phyloP scores from a whole-genome alignment of 352 stramenopile genomes.

The Globisporangium sylvaticum region DNA sequence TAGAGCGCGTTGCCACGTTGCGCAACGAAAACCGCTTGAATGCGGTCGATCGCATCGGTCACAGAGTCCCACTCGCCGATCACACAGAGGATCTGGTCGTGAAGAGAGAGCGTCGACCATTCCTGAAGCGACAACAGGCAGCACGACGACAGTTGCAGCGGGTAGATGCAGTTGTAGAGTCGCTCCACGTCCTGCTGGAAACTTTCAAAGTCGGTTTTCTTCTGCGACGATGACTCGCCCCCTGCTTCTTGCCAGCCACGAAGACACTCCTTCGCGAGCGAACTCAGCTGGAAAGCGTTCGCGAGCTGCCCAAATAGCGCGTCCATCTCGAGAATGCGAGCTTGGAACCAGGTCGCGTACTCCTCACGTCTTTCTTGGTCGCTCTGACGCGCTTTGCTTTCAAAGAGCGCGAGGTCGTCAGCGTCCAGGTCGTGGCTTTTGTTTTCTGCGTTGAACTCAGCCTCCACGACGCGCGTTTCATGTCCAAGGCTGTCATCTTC shows the following conservation, averaged over 20 bases:
- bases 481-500: not conserved
- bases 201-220: conserved; percentile 33
- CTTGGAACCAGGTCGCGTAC: conserved; percentile 50
- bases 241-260: conserved; percentile 20
- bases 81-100: conserved; percentile 53
- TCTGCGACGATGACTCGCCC: not conserved
- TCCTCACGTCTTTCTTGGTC: conserved; percentile 21
- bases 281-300: conserved; percentile 41
- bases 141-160: conserved; percentile 36
- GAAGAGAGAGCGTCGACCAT: conserved; percentile 52
- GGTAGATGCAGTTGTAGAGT: conserved; percentile 58
- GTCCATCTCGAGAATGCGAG: conserved; percentile 57
- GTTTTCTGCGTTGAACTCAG: conserved; percentile 37
- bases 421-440: conserved; percentile 32
- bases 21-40: conserved; percentile 46
- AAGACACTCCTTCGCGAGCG: conserved; percentile 30
- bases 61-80: conserved; percentile 25
- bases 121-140: conserved; percentile 39
- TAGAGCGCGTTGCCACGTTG: conserved; percentile 30
- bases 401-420: conserved; percentile 35
- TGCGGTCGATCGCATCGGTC: conserved; percentile 30
- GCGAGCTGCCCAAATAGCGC: conserved; percentile 51
- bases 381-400: conserved; percentile 23
- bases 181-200: conserved; percentile 53
- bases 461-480: conserved; percentile 10